A percentile compares a stretch with the other conserved stretches of the same genome.
Evolutionary conservation across 1,139 yeast species (phyloP).

Genomic region (Candida tunisiensis): DNA sequence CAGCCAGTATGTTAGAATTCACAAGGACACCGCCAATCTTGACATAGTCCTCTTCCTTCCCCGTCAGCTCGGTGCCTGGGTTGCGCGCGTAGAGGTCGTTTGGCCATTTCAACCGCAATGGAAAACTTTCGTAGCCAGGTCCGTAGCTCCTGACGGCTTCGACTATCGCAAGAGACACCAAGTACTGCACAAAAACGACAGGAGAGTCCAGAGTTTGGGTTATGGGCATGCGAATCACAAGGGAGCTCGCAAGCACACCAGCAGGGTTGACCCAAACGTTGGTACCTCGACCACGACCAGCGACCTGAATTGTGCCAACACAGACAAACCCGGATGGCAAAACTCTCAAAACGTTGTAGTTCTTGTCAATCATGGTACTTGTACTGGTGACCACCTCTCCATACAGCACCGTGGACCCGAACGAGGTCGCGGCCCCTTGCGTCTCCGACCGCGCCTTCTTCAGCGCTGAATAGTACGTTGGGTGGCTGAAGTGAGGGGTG

Average conservation of each 20-base stretch:
- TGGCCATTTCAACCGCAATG: constrained; percentile 88
- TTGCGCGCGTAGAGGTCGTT: constrained; percentile 71
- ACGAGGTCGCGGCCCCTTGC: constrained; percentile 12
- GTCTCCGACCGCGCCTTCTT: constrained; percentile 10
- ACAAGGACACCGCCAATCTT: constrained; percentile 80
- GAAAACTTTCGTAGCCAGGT: constrained; percentile 55
- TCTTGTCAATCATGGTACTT: constrained; percentile 57
- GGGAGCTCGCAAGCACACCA: constrained; percentile 79
- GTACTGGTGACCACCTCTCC: constrained; percentile 91
- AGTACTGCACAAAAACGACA: constrained; percentile 73
- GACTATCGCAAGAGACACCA: constrained; percentile 68
- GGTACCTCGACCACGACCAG: constrained; percentile 91
- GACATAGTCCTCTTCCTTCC: constrained; percentile 32
- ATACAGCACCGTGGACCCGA: constrained; percentile 50
- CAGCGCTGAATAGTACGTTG: constrained; percentile 34
- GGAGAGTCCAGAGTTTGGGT: constrained; percentile 23
- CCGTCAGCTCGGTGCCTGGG: constrained; percentile 22
- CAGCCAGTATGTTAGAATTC: constrained; percentile 48
- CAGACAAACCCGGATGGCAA: constrained; percentile 59
- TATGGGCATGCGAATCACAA: constrained; percentile 44
- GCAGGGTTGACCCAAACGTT: constrained; percentile 91
- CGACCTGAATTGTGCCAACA: constrained; percentile 71
- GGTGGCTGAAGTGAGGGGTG: constrained; percentile 62
- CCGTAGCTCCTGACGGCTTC: constrained; percentile 59
- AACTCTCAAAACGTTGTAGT: constrained; percentile 36